These are phyloP conservation scores for Neophaeococcomyces aloes DNA, from an alignment of 2,329 filamentous ascomycete species.

Conservation along the genomic window DNA sequence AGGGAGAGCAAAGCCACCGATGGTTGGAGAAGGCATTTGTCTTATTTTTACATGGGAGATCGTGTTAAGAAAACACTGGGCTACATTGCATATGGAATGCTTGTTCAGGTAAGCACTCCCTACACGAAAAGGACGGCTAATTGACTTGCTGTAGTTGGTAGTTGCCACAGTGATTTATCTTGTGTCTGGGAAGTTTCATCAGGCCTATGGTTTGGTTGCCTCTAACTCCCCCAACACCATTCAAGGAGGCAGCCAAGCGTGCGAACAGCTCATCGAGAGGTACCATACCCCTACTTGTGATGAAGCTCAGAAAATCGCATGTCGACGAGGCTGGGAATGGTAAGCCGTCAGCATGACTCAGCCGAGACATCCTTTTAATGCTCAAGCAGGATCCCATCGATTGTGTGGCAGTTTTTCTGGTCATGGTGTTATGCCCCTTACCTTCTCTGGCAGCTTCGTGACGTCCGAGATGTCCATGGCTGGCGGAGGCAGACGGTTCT, in stretches of 20 bases:
- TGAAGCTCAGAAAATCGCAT: slow-evolving; percentile 38
- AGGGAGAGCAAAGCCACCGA: slow-evolving; percentile 21
- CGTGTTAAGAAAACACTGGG: slow-evolving; percentile 42
- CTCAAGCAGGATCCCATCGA: slow-evolving; percentile 46
- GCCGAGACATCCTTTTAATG: too few species aligned
- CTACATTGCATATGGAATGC: slow-evolving; percentile 45
- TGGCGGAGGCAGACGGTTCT: slow-evolving; percentile 55
- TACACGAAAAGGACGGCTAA: slow-evolving; percentile 12
- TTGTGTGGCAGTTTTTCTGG: slow-evolving; percentile 56
- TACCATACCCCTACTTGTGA: background rate
- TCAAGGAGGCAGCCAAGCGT: background rate
- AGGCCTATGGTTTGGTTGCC: slow-evolving; percentile 38
- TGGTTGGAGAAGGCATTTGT: slow-evolving; percentile 23
- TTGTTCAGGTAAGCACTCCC: slow-evolving; percentile 40
- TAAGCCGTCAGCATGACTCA: slow-evolving; percentile 21
- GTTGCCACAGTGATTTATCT: slow-evolving; percentile 52
- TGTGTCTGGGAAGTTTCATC: slow-evolving; percentile 56
- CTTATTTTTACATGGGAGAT: slow-evolving; percentile 33
- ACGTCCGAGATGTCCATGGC: slow-evolving; percentile 54
- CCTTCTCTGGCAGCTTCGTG: slow-evolving; percentile 51
- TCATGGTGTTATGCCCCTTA: slow-evolving; percentile 52
- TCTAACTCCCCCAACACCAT: slow-evolving; percentile 25
- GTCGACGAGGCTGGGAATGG: slow-evolving; percentile 55
- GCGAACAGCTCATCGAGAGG: background rate
- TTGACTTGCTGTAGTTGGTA: slow-evolving; percentile 37